These are phyloP conservation scores for Epichloe brachyelytri DNA, from an alignment of 2,329 filamentous ascomycete species.

Conservation along the genomic window DNA sequence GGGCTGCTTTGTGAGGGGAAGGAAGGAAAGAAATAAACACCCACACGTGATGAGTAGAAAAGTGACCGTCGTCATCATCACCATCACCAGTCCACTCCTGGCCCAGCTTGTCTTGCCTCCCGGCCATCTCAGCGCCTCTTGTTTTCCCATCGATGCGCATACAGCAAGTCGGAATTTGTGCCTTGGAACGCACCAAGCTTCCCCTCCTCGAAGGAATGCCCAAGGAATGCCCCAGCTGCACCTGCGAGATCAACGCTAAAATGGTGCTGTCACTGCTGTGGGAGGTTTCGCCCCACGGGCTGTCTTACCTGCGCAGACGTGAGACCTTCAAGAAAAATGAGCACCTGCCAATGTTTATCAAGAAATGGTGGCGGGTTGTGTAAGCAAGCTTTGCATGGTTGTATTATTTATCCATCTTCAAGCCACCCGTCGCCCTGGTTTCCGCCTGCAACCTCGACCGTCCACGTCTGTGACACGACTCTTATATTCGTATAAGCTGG, in stretches of 20 bases:
- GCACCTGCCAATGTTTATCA: neutral
- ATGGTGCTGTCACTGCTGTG: neutral
- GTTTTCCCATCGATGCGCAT: neutral
- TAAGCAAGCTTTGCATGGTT: neutral
- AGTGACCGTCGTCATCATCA: neutral
- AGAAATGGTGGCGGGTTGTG: neutral
- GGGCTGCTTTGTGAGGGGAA: neutral
- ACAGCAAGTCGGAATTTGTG: neutral
- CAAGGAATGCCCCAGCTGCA: constrained; percentile 6
- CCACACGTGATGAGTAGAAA: neutral
- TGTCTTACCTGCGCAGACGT: constrained; percentile 1
- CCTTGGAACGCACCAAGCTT: neutral
- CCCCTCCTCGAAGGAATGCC: constrained; percentile 8
- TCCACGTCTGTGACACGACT: neutral
- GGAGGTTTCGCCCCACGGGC: constrained; percentile 8
- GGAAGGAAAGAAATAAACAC: neutral
- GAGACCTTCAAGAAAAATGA: neutral
- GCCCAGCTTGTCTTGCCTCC: neutral
- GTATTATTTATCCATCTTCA: constrained; percentile 1
- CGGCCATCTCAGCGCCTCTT: neutral
- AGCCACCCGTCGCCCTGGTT: neutral
- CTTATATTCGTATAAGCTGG: neutral
- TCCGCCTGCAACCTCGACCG: neutral
- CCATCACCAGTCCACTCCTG: neutral
- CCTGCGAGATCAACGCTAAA: constrained; percentile 1